These are phyloP conservation scores for Bryoerythrophyllum caledonicum DNA, from an alignment of 225 moss, liverwort and hornwort genomes.

Conservation along the genomic window DNA sequence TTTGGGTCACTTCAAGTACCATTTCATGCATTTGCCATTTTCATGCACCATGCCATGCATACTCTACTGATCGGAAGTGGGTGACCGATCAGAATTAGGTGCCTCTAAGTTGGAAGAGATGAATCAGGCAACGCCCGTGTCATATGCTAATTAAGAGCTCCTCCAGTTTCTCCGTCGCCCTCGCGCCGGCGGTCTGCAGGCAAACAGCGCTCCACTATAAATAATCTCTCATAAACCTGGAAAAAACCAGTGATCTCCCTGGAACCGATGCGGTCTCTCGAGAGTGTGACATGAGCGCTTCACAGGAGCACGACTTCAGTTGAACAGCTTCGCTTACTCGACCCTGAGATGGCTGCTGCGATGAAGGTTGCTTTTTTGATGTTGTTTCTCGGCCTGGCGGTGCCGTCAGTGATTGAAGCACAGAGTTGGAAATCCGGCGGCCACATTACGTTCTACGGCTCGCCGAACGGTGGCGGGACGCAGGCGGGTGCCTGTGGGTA, in stretches of 20 bases:
- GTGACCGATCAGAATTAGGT: no score
- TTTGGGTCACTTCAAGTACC: no score
- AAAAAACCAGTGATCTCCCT: no score
- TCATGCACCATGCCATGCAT: no score
- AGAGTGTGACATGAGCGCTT: not conserved
- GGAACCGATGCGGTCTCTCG: no score
- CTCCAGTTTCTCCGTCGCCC: conserved; percentile 15
- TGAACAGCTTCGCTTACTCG: not conserved
- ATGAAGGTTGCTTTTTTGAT: conserved; percentile 12
- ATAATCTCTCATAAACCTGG: not conserved
- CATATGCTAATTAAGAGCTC: not conserved
- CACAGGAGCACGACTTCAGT: not conserved
- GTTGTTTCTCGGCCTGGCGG: not conserved
- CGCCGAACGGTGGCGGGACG: conserved; percentile 30
- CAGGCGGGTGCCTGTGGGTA: conserved; percentile 48
- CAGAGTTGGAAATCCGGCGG: conserved; percentile 18
- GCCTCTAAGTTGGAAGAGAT: not conserved
- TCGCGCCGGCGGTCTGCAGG: conserved; percentile 15
- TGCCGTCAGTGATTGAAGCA: not conserved
- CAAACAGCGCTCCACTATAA: not conserved
- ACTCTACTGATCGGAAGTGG: no score
- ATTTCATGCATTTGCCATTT: no score
- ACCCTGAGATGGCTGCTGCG: not conserved
- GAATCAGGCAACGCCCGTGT: not conserved
- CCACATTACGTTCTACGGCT: conserved; percentile 35